Conservation (phyloP, 176 grass and related monocot species). For the Panicum miliaceum region DNA sequence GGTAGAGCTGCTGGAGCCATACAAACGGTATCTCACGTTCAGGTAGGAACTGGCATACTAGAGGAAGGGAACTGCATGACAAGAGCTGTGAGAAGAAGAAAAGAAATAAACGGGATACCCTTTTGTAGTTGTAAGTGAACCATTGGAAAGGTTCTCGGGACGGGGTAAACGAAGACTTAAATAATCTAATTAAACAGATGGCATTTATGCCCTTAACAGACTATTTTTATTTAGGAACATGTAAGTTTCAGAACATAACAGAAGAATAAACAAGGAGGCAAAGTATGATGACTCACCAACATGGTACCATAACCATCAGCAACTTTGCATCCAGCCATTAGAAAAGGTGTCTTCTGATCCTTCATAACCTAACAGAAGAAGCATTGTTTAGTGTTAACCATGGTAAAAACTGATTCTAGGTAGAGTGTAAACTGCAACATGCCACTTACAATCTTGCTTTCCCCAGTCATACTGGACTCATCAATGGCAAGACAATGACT, state of each 20-base stretch:
- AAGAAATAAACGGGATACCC: neutral
- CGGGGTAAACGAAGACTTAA: neutral
- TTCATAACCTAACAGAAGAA: constrained; percentile 66
- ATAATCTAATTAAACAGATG: neutral
- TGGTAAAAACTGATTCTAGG: constrained; percentile 16
- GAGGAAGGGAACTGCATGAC: neutral
- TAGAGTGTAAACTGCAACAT: constrained; percentile 26
- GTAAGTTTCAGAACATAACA: neutral
- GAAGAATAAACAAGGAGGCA: neutral
- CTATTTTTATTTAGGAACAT: constrained; percentile 15
- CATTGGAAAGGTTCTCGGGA: neutral
- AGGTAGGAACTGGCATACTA: neutral
- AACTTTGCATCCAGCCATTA: constrained; percentile 98
- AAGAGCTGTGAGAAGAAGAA: neutral
- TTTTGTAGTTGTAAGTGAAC: neutral
- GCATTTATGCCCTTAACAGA: neutral
- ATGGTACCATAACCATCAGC: constrained; percentile 96
- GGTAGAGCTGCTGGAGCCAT: neutral
- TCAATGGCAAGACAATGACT: constrained; percentile 94
- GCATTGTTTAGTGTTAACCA: constrained; percentile 22
- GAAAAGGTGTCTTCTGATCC: constrained; percentile 85
- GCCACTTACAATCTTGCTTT: constrained; percentile 89
- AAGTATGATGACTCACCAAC: constrained; percentile 71
- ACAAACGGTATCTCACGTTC: neutral
- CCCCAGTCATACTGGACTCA: constrained; percentile 98